A percentile compares a stretch with the other conserved stretches of the same genome.
Evolutionary conservation across 371 early-diverging fungal species (phyloP).

Genomic region (Phascolomyces articulosus): DNA sequence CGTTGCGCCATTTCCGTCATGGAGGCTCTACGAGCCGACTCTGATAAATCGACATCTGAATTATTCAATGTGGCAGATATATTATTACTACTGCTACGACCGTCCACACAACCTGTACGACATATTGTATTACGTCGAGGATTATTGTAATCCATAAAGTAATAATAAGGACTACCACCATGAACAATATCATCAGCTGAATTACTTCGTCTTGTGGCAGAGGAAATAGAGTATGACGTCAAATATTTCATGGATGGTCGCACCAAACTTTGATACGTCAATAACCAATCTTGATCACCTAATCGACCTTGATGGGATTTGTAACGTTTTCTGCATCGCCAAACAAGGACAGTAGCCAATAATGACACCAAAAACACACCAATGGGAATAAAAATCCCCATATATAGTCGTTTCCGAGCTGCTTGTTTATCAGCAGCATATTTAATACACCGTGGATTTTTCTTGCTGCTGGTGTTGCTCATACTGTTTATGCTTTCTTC

Average conservation of each 20-base stretch:
- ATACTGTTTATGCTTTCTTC: background rate
- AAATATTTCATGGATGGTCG: constrained; percentile 18
- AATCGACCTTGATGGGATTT: constrained; percentile 19
- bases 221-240: background rate
- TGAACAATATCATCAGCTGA: background rate
- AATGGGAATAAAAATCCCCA: constrained; percentile 38
- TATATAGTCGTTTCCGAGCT: constrained; percentile 15
- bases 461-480: constrained; percentile 16
- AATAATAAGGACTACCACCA: background rate
- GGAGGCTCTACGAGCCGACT: background rate
- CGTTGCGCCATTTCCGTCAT: background rate
- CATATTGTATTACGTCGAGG: background rate
- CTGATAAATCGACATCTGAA: background rate
- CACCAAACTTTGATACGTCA: constrained; percentile 36
- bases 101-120: no score
- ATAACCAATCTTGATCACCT: constrained; percentile 49
- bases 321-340: constrained; percentile 26
- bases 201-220: background rate
- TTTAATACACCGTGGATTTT: constrained; percentile 14
- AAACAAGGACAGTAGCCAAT: constrained; percentile 3
- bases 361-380: constrained; percentile 13
- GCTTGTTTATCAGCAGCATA: constrained; percentile 11
- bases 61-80: background rate
- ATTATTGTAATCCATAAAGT: background rate
- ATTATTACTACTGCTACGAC: no score